Evolutionary conservation across 768 basidiomycete genomes (phyloP).

Genomic region (Paxillus involutus): DNA sequence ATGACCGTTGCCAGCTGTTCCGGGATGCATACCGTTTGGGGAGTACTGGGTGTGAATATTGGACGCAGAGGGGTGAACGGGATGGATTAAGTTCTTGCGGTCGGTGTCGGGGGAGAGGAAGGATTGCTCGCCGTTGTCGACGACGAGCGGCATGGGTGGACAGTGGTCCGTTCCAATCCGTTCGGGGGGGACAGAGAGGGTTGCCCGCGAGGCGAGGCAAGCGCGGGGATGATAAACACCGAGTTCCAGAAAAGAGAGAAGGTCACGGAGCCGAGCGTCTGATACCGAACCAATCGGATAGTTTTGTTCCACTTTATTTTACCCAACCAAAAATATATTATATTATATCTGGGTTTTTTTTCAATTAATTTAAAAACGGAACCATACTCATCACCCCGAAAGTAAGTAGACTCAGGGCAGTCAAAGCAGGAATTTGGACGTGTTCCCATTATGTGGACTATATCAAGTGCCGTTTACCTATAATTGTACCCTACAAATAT

Average conservation of each 20-base stretch:
- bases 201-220: slow-evolving; percentile 62
- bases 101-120: slow-evolving; percentile 45
- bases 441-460: too few species aligned
- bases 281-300: slow-evolving; percentile 69
- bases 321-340: slow-evolving; percentile 19
- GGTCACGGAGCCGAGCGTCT: slow-evolving; percentile 45
- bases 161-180: slow-evolving; percentile 43
- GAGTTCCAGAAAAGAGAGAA: slow-evolving; percentile 44
- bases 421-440: too few species aligned
- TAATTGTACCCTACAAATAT: not conserved
- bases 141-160: slow-evolving; percentile 45
- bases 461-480: not conserved
- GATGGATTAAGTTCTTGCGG: slow-evolving; percentile 22
- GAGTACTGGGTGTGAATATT: slow-evolving; percentile 22
- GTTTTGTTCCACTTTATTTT: slow-evolving; percentile 15
- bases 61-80: slow-evolving; percentile 27
- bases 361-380: not conserved
- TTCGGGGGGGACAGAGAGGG: slow-evolving; percentile 45
- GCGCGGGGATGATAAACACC: slow-evolving; percentile 62
- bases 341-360: slow-evolving; percentile 26
- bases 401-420: too few species aligned
- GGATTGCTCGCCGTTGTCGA: slow-evolving; percentile 59
- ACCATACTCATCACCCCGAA: not conserved
- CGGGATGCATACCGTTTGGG: slow-evolving; percentile 29
- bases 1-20: slow-evolving; percentile 26